Evolutionary conservation across 495 filamentous ascomycete species (phyloP), one percentile per base, ranked within the genome.

Genomic region (Arthonia radiata): DNA sequence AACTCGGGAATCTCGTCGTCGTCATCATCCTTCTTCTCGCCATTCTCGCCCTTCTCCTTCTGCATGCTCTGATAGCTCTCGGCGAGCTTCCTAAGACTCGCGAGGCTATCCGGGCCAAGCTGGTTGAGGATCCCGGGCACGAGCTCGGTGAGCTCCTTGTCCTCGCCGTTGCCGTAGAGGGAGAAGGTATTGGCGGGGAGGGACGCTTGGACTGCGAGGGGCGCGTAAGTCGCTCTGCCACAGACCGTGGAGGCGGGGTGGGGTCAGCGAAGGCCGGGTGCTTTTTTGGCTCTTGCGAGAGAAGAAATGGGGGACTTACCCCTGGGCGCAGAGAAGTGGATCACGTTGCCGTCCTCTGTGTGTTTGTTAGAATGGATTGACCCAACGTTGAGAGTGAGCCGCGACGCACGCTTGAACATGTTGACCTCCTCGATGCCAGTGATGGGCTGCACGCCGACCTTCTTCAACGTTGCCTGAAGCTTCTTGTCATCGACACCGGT

Each of bases 11-110:
- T 97, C 39, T 91, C 76, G 34, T 71, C 71, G 40, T 75, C 64
- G 25, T 81, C 83, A 31, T 70, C 66, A 9, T 69, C 65, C 26
- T 77, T 71, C 59, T 82, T 77, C 49, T 64, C 59, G 29, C 52
- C 61, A 29, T 52, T 57, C 30, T 61, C 72, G 25, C 63, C 70
- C 53, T 86, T 72, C 46, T 69, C 70, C 72, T 92, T 92, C 63
- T 93, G 86, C 71, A 97, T 68, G 57, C 67, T 83, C 71, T 97
- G 86, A 64, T 94, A 97, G 69, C 75, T 86, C 68, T 97, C 86
- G 31, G 86, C 86, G 18, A 97, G 66, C 62, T 93, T 94, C 50
- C 86, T 75, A 38, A 97, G 78, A 32, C 77, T 89, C 26, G 89
- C 89, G n/a, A 97, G 73, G 35, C 74, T 82, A 58, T 97, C 86